phyloP scores from a whole-genome alignment of 805 yeast genomes.

The Candida sakaeoensis region DNA sequence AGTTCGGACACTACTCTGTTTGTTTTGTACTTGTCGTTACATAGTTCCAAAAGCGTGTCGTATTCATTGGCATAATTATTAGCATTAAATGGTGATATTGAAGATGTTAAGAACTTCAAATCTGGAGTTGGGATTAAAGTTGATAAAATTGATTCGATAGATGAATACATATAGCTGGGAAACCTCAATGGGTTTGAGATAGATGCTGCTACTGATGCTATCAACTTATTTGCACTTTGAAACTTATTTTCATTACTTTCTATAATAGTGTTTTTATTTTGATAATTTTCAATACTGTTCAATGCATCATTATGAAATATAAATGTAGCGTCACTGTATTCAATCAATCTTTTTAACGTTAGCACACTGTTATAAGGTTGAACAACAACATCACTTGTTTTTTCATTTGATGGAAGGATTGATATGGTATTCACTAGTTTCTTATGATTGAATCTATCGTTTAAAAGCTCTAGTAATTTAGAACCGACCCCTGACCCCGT shows the following conservation, averaged over 20 bases:
- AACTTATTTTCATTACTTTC: slow-evolving; percentile 24
- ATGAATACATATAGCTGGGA: slow-evolving; percentile 88
- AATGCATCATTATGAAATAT: slow-evolving; percentile 90
- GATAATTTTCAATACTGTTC: slow-evolving; percentile 54
- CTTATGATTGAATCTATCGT: slow-evolving; percentile 75
- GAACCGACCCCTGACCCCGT: slow-evolving; percentile 98
- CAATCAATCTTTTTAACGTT: slow-evolving; percentile 76
- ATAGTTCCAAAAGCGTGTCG: slow-evolving; percentile 78
- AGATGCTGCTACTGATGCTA: slow-evolving; percentile 79
- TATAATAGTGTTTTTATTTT: slow-evolving; percentile 8
- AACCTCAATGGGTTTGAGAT: slow-evolving; percentile 84
- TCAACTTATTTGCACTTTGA: slow-evolving; percentile 77
- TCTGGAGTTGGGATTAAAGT: slow-evolving; percentile 83
- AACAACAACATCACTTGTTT: slow-evolving; percentile 91
- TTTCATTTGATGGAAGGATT: slow-evolving; percentile 76
- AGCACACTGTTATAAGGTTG: slow-evolving; percentile 92
- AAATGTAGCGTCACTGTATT: slow-evolving; percentile 80
- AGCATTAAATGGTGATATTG: slow-evolving; percentile 39
- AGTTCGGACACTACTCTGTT: slow-evolving; percentile 44
- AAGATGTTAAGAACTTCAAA: slow-evolving; percentile 45
- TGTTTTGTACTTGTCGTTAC: slow-evolving; percentile 76
- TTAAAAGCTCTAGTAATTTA: slow-evolving; percentile 66
- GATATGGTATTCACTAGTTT: slow-evolving; percentile 82
- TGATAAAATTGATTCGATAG: slow-evolving; percentile 75
- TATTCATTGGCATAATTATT: slow-evolving; percentile 69